These are phyloP conservation scores for Solanum chaucha DNA, from an alignment of 257 asterid species.

Conservation along the genomic window DNA sequence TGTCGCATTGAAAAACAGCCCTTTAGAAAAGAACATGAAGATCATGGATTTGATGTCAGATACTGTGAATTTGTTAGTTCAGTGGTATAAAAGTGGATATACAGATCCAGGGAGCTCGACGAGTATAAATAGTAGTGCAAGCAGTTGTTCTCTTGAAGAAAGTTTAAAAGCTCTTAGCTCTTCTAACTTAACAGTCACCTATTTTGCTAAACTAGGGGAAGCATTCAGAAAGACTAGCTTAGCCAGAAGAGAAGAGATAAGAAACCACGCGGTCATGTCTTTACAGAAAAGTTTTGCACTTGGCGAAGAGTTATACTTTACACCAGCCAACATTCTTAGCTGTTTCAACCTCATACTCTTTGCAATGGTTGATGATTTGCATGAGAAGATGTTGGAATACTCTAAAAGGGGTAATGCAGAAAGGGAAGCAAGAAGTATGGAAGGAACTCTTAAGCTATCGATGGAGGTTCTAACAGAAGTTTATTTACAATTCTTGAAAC, in stretches of 20 bases:
- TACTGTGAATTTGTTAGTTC: constrained; percentile 53
- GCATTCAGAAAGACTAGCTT: constrained; percentile 75
- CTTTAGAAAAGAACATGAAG: constrained; percentile 54
- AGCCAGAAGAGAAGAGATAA: constrained; percentile 78
- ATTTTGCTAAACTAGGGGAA: constrained; percentile 71
- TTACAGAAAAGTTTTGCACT: constrained; percentile 55
- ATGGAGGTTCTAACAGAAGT: constrained; percentile 69
- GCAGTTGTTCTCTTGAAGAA: constrained; percentile 45
- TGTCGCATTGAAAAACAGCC: constrained; percentile 71
- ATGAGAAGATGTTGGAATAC: constrained; percentile 84
- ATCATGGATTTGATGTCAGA: constrained; percentile 70
- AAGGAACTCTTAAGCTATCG: constrained; percentile 65
- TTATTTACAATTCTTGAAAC: constrained; percentile 51
- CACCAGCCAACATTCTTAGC: constrained; percentile 58
- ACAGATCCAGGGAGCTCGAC: constrained; percentile 58
- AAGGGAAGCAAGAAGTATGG: constrained; percentile 88
- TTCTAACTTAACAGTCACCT: constrained; percentile 30
- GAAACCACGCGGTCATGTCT: constrained; percentile 74
- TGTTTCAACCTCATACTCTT: constrained; percentile 62
- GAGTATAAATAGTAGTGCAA: constrained; percentile 31
- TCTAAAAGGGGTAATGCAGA: constrained; percentile 74
- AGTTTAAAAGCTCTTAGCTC: constrained; percentile 28
- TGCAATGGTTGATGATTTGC: constrained; percentile 83
- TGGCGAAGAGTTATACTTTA: constrained; percentile 65
- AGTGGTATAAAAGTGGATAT: constrained; percentile 66